Conservation (phyloP, 305 asterid genomes). For the Rubia balearica region DNA sequence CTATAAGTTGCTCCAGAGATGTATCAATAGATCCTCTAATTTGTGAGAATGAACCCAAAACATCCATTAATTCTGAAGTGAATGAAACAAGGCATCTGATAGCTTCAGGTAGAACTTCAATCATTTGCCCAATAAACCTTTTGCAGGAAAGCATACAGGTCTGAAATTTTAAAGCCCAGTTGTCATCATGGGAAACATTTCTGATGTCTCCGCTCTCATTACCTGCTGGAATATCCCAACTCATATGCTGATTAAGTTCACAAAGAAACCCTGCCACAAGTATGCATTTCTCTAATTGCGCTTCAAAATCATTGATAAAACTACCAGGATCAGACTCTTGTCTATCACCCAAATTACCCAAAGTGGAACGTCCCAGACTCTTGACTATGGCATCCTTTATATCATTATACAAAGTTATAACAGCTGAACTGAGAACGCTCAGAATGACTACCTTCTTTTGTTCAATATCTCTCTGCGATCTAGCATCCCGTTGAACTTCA, state of each 20-base stretch:
- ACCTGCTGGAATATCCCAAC: slow-evolving; percentile 33
- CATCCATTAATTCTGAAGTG: slow-evolving; percentile 78
- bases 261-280: slow-evolving; percentile 64
- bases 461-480: slow-evolving; percentile 34
- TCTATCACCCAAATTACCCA: slow-evolving; percentile 35
- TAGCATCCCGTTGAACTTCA: slow-evolving; percentile 34
- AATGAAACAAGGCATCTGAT: slow-evolving; percentile 62
- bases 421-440: slow-evolving; percentile 47
- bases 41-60: slow-evolving; percentile 80
- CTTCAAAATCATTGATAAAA: slow-evolving; percentile 63
- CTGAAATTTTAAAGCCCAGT: slow-evolving; percentile 67
- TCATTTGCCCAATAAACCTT: slow-evolving; percentile 48
- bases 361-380: slow-evolving; percentile 43
- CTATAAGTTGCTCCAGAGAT: slow-evolving; percentile 83
- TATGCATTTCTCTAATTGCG: slow-evolving; percentile 70
- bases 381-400: slow-evolving; percentile 44
- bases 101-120: slow-evolving; percentile 67
- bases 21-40: slow-evolving; percentile 81
- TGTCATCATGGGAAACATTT: slow-evolving; percentile 30
- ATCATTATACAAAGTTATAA: slow-evolving; percentile 53
- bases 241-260: slow-evolving; percentile 50
- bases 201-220: slow-evolving; percentile 34
- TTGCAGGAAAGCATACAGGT: slow-evolving; percentile 55
- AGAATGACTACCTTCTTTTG: slow-evolving; percentile 47
- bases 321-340: slow-evolving; percentile 48